Evolutionary conservation across 2,329 filamentous ascomycete species (phyloP).

Genomic region (Pseudogymnoascus sp.): DNA sequence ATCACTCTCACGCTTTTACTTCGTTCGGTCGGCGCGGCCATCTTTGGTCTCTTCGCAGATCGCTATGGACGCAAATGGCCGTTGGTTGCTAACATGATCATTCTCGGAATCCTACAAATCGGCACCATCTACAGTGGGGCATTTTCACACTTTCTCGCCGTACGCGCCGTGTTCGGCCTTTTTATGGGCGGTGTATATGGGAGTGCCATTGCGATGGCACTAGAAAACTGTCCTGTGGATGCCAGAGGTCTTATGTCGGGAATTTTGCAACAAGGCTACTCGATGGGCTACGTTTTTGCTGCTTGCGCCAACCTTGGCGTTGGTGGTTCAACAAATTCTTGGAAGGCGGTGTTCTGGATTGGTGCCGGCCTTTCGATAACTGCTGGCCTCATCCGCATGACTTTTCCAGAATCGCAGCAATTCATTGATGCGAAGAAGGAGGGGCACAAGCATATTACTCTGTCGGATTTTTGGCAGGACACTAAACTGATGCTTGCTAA

Average conservation of each 20-base stretch:
- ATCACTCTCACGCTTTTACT: slow-evolving; percentile 48
- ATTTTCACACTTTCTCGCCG: slow-evolving; percentile 52
- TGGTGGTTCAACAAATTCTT: slow-evolving; percentile 52
- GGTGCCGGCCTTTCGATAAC: slow-evolving; percentile 58
- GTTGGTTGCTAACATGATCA: slow-evolving; percentile 71
- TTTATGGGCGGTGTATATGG: slow-evolving; percentile 76
- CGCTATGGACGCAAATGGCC: slow-evolving; percentile 75
- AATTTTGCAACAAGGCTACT: slow-evolving; percentile 74
- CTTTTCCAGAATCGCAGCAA: slow-evolving; percentile 66
- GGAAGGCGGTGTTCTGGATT: slow-evolving; percentile 72
- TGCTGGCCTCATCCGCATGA: slow-evolving; percentile 57
- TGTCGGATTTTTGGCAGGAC: slow-evolving; percentile 57
- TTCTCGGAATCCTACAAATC: slow-evolving; percentile 58
- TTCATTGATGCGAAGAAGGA: slow-evolving; percentile 61
- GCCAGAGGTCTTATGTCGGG: slow-evolving; percentile 62
- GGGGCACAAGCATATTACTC: slow-evolving; percentile 41
- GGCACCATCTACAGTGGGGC: slow-evolving; percentile 60
- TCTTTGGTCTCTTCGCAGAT: slow-evolving; percentile 70
- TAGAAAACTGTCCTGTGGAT: slow-evolving; percentile 44
- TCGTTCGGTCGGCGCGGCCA: slow-evolving; percentile 62
- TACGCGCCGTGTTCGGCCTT: slow-evolving; percentile 64
- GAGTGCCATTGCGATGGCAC: slow-evolving; percentile 66
- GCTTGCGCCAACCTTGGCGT: slow-evolving; percentile 68
- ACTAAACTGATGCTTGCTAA: slow-evolving; percentile 56
- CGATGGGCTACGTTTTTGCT: slow-evolving; percentile 66